Evolutionary conservation across 2,329 filamentous ascomycete species (phyloP).

Genomic region (Penicillium occitanis): DNA sequence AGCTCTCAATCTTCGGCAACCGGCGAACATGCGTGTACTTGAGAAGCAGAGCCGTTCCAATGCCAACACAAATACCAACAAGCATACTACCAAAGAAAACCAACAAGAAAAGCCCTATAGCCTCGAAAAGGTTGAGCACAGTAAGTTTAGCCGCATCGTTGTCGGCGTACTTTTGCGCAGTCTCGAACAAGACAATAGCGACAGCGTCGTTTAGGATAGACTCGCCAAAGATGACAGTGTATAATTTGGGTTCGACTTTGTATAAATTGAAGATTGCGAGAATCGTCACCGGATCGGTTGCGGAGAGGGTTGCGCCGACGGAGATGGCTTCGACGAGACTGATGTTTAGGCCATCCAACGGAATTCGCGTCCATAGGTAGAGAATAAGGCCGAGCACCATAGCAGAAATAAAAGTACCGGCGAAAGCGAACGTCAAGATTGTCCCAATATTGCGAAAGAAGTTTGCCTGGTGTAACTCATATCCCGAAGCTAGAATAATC

Average conservation of each 20-base stretch:
- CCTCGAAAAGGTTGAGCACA: slow-evolving; percentile 81
- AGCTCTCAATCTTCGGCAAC: slow-evolving; percentile 95
- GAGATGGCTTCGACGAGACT: slow-evolving; percentile 95
- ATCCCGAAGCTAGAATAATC: slow-evolving; percentile 95
- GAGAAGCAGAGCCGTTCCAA: slow-evolving; percentile 79
- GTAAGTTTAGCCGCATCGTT: slow-evolving; percentile 68
- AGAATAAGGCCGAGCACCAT: slow-evolving; percentile 88
- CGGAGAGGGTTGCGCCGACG: slow-evolving; percentile 91
- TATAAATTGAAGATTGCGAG: slow-evolving; percentile 98
- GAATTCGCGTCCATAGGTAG: slow-evolving; percentile 83
- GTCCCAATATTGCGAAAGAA: slow-evolving; percentile 98
- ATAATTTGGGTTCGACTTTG: slow-evolving; percentile 97
- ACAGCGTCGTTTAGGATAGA: slow-evolving; percentile 98
- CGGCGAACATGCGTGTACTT: slow-evolving; percentile 94
- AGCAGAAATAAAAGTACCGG: slow-evolving; percentile 93
- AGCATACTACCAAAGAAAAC: slow-evolving; percentile 93
- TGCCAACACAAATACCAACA: slow-evolving; percentile 83
- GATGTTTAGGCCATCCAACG: slow-evolving; percentile 80
- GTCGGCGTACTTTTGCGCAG: slow-evolving; percentile 86
- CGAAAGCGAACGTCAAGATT: slow-evolving; percentile 96
- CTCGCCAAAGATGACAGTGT: slow-evolving; percentile 98
- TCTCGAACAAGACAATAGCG: slow-evolving; percentile 97
- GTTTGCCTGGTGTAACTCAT: slow-evolving; percentile 96
- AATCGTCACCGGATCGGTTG: slow-evolving; percentile 96
- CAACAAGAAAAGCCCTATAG: slow-evolving; percentile 88